Conservation (phyloP, 139 green algal species). For the Nannochloris sp. region DNA sequence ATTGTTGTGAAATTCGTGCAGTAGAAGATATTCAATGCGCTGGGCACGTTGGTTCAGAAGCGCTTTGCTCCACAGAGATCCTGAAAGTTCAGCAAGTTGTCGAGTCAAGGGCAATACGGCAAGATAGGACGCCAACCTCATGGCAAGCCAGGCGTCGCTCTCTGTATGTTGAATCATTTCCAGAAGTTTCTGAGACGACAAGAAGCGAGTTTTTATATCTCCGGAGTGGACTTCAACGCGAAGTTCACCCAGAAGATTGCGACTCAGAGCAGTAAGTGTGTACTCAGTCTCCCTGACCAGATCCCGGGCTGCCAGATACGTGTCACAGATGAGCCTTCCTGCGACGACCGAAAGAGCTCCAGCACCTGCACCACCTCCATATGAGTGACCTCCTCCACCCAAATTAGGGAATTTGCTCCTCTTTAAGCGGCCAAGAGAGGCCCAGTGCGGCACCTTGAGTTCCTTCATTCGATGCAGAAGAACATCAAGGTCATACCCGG, state of each 20-base stretch:
- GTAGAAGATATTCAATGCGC: conserved; percentile 96
- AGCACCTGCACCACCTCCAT: conserved; percentile 71
- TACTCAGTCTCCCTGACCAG: conserved; percentile 90
- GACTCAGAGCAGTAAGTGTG: conserved; percentile 76
- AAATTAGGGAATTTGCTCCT: conserved; percentile 75
- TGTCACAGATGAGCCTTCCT: conserved; percentile 92
- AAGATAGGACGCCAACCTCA: conserved; percentile 75
- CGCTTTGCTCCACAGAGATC: conserved; percentile 68
- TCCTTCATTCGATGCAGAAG: conserved; percentile 86
- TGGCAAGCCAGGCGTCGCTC: conserved; percentile 85
- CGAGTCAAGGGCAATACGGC: conserved; percentile 69
- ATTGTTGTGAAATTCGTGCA: conserved; percentile 95
- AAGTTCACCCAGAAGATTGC: conserved; percentile 61
- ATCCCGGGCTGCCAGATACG: conserved; percentile 85
- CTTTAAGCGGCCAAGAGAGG: conserved; percentile 84
- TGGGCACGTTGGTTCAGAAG: conserved; percentile 80
- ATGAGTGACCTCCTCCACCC: conserved; percentile 63
- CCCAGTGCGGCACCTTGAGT: conserved; percentile 92
- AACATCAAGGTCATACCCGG: conserved; percentile 81
- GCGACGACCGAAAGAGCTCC: conserved; percentile 30
- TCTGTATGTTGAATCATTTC: conserved; percentile 66
- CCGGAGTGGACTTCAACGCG: conserved; percentile 54
- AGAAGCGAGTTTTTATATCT: conserved; percentile 47
- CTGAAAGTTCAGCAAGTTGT: conserved; percentile 75
- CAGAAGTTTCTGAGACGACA: conserved; percentile 46